Evolutionary conservation across 192 early-diverging fungal species (phyloP).

Genomic region (Coemansia sp.): DNA sequence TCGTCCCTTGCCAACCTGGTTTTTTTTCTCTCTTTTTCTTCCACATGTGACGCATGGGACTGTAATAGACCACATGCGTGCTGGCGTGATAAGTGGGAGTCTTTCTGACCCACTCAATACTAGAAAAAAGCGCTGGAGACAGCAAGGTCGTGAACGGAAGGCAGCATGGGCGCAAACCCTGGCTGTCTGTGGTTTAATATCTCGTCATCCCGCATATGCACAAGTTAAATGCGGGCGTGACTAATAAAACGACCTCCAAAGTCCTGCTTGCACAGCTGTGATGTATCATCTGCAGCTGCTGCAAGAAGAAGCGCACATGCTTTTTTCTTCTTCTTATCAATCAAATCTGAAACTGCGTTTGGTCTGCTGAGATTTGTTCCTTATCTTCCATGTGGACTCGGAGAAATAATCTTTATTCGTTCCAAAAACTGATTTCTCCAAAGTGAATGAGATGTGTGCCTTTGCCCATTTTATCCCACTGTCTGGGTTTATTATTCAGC

Average conservation of each 20-base stretch:
- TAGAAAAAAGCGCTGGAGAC: neutral
- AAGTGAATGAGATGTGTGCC: too few species aligned
- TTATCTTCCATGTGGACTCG: too few species aligned
- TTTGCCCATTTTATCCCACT: too few species aligned
- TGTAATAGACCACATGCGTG: neutral
- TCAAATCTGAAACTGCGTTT: neutral
- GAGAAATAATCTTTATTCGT: too few species aligned
- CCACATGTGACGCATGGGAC: neutral
- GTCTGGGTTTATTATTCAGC: too few species aligned
- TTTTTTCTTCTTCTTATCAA: neutral
- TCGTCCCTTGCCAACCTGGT: neutral
- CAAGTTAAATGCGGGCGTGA: neutral
- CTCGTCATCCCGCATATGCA: neutral
- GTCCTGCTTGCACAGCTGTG: neutral
- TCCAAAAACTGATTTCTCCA: too few species aligned
- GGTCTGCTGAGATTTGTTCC: too few species aligned
- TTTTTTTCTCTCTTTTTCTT: neutral
- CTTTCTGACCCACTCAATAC: neutral
- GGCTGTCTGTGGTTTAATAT: neutral
- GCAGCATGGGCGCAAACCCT: neutral
- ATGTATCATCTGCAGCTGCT: neutral
- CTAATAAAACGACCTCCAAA: neutral
- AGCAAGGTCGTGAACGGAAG: neutral
- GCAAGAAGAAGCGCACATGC: neutral
- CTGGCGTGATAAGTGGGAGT: too few species aligned